Percentiles rank a stretch among this genome's conserved stretches.
phyloP scores from a whole-genome alignment of 1,284 basidiomycete species.

The Rhodotorula sp. region DNA sequence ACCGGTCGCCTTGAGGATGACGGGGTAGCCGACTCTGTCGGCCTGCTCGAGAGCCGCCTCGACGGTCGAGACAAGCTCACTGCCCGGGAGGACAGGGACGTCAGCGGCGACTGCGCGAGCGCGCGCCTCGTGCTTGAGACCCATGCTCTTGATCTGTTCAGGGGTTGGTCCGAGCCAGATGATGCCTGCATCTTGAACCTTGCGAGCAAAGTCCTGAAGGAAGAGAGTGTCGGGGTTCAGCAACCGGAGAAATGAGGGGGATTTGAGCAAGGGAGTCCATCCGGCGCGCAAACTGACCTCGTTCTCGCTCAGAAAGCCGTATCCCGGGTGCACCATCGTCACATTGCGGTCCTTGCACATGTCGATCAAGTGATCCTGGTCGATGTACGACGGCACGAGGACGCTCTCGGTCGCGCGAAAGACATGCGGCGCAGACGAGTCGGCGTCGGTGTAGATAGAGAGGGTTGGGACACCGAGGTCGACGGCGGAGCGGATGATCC shows the following conservation, averaged over 20 bases:
- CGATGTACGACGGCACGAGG: conserved; percentile 83
- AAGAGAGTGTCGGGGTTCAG: no score
- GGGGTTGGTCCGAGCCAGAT: conserved; percentile 64
- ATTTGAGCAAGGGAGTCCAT: no score
- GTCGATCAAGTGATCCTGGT: conserved; percentile 86
- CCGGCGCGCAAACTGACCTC: conserved; percentile 37
- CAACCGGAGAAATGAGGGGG: neutral
- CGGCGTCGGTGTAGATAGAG: conserved; percentile 83
- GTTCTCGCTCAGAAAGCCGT: conserved; percentile 83
- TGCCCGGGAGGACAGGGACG: conserved; percentile 62
- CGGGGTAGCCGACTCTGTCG: conserved; percentile 58
- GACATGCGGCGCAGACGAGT: conserved; percentile 74
- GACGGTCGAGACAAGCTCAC: conserved; percentile 54
- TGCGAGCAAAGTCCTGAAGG: conserved; percentile 55
- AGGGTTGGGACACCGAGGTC: conserved; percentile 83
- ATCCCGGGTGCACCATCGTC: conserved; percentile 82
- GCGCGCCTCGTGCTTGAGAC: conserved; percentile 64
- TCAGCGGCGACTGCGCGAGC: conserved; percentile 56
- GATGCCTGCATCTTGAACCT: conserved; percentile 57
- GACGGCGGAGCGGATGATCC: conserved; percentile 81
- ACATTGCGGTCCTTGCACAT: conserved; percentile 74
- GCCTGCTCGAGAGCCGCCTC: conserved; percentile 56
- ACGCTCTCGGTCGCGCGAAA: conserved; percentile 84
- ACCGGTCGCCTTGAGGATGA: conserved; percentile 68
- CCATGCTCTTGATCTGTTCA: conserved; percentile 60